Evolutionary conservation across 2,329 filamentous ascomycete genomes (phyloP), one percentile per base, ranked within the genome.

Genomic region (Tolypocladium nubicola): DNA sequence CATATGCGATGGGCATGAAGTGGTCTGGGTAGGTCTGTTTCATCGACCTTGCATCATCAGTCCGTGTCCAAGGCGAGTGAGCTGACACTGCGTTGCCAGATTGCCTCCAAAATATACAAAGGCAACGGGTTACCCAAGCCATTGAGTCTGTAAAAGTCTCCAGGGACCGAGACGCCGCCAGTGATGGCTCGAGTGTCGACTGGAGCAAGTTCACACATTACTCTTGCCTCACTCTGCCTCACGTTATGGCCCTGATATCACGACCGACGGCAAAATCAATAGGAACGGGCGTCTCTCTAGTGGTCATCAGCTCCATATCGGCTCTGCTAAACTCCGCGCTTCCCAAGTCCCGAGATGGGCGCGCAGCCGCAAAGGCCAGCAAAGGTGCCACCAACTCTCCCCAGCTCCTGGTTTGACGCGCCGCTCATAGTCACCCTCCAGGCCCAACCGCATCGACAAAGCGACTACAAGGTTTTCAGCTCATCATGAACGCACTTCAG

Each of bases 11-110:
- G 82, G 83, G 52, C 74, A 81, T 43, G 76, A 77, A 60, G 90
- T 92, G 55, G 79, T 92, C 50, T 96, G 91, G 91, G 82, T 96
- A 76, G 90, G 90, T 92, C 72, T 65, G 83, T 81, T 61, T 55
- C 10, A 14, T n/a, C 19, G 23, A 26, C 11, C 26, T 1, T 9
- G 9, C n/a, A 39, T 11, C n/a, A 39, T 11, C 45, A 30, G 5
- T 19, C 47, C 19, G 19, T 19, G 19, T 35, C 9, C 30, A 37
- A 4, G 10, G 30, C 47, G 21, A n/a, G 8, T 13, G 47, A 37
- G 30, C 47, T 52, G 30, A 45, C 45, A 21, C 43, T 23, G 19
- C 23, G 21, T 21, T 38, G 19, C 16, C 58, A 79, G 78, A 80
- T 66, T 80, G 77, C 61, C 80, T 80, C 61, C 75, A 79, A 57